A percentile compares a stretch with the other conserved stretches of the same genome.
Conservation (phyloP, 2,329 filamentous ascomycete species). For the Hirsutella minnesotensis region DNA sequence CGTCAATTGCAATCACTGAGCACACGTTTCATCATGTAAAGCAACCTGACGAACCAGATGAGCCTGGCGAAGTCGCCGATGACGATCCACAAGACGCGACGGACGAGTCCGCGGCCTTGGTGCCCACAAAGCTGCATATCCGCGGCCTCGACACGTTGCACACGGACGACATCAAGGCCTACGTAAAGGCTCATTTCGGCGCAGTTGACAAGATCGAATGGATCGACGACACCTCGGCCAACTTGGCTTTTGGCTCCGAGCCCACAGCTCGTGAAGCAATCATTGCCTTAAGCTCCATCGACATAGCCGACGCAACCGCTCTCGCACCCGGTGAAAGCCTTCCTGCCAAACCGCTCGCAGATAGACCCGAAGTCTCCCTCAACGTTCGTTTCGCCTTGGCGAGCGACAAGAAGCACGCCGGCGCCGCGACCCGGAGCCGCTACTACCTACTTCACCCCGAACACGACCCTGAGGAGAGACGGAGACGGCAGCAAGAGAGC, state of each 20-base stretch:
- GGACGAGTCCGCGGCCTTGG: slow-evolving; percentile 14
- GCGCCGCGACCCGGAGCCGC: slow-evolving; percentile 69
- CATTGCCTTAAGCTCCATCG: slow-evolving; percentile 35
- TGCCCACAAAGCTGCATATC: slow-evolving; percentile 61
- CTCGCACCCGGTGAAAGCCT: slow-evolving; percentile 52
- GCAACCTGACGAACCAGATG: slow-evolving; percentile 24
- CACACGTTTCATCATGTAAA: slow-evolving; percentile 7
- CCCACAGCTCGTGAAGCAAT: slow-evolving; percentile 41
- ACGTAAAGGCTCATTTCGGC: slow-evolving; percentile 56
- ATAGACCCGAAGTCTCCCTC: slow-evolving; percentile 57
- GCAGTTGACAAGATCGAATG: slow-evolving; percentile 63
- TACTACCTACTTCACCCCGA: slow-evolving; percentile 92
- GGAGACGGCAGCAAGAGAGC: slow-evolving; percentile 42
- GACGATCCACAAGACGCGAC: slow-evolving; percentile 15
- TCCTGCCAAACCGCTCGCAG: slow-evolving; percentile 55
- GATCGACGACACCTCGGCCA: slow-evolving; percentile 89
- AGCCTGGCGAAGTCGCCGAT: slow-evolving; percentile 25
- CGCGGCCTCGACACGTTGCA: slow-evolving; percentile 73
- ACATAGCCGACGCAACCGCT: slow-evolving; percentile 40
- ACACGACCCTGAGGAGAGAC: slow-evolving; percentile 66
- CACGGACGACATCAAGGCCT: slow-evolving; percentile 67
- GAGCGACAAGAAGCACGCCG: slow-evolving; percentile 67
- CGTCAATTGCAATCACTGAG: background rate
- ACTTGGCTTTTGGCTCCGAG: slow-evolving; percentile 61
- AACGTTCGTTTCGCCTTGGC: slow-evolving; percentile 62